A percentile compares a stretch with the other conserved stretches of the same genome.
Conservation (phyloP, 441 rosid species). For the Corymbia calophylla region DNA sequence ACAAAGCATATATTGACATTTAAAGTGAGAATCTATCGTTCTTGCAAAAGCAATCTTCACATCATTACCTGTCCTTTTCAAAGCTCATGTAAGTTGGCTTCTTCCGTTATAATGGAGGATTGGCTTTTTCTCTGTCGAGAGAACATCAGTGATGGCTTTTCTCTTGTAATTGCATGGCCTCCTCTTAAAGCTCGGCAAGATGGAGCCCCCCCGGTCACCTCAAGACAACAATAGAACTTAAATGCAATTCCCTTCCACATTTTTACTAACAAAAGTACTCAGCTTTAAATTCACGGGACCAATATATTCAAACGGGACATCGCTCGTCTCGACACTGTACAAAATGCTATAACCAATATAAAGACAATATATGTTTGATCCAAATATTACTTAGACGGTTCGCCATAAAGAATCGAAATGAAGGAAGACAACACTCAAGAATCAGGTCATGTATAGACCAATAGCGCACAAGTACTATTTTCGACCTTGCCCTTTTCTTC, state of each 20-base stretch:
- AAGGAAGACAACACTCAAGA: not conserved
- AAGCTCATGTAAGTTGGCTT: not conserved
- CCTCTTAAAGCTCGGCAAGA: not conserved
- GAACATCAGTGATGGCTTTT: not conserved
- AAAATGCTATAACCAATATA: not conserved
- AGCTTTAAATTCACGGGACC: accelerated
- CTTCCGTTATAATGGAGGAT: not conserved
- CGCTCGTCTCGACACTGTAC: not conserved
- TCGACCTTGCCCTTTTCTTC: not conserved
- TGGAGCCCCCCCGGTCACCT: not conserved
- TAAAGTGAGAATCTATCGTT: not conserved
- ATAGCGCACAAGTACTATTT: not conserved
- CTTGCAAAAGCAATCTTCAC: not conserved
- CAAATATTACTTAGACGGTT: not conserved
- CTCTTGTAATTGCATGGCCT: not conserved
- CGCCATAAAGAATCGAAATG: accelerated
- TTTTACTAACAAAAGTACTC: not conserved
- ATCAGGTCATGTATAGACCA: not conserved
- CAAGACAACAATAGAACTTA: not conserved
- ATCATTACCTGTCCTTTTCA: not conserved
- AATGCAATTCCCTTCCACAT: not conserved
- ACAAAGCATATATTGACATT: not conserved
- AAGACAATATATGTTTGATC: not conserved
- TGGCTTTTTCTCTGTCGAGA: not conserved
- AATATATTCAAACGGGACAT: not conserved